These are phyloP conservation scores for Populus simonii DNA, from an alignment of 345 rosid genomes.

Conservation along the genomic window DNA sequence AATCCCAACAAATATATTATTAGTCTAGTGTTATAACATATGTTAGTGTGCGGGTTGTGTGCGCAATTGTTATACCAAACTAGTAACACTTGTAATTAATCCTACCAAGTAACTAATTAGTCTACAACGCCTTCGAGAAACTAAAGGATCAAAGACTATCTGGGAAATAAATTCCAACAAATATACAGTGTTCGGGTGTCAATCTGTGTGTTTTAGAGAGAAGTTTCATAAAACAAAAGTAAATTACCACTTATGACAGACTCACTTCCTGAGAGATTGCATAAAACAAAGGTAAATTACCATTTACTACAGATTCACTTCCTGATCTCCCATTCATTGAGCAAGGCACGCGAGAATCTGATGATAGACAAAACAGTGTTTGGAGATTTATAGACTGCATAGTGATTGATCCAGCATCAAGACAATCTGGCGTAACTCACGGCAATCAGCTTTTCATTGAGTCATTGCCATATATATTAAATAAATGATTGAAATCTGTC, in stretches of 20 bases:
- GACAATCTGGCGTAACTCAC: no score
- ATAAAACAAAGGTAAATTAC: no score
- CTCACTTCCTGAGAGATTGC: no score
- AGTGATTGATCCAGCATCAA: no score
- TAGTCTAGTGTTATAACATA: no score
- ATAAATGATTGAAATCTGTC: background rate
- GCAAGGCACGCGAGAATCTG: no score
- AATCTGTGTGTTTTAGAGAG: background rate
- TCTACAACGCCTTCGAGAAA: background rate
- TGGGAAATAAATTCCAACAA: background rate
- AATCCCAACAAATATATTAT: no score
- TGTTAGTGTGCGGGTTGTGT: background rate
- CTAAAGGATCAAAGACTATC: background rate
- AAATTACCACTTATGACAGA: background rate
- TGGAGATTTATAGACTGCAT: no score
- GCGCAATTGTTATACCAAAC: background rate
- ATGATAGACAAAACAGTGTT: no score
- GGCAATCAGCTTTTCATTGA: background rate
- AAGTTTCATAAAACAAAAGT: background rate
- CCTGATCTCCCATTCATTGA: no score
- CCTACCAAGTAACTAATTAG: background rate
- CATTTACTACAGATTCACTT: no score
- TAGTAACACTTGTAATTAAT: no score
- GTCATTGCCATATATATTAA: background rate
- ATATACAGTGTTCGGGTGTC: background rate